Conservation (phyloP, 768 basidiomycete species). For the Agrocybe praecox region DNA sequence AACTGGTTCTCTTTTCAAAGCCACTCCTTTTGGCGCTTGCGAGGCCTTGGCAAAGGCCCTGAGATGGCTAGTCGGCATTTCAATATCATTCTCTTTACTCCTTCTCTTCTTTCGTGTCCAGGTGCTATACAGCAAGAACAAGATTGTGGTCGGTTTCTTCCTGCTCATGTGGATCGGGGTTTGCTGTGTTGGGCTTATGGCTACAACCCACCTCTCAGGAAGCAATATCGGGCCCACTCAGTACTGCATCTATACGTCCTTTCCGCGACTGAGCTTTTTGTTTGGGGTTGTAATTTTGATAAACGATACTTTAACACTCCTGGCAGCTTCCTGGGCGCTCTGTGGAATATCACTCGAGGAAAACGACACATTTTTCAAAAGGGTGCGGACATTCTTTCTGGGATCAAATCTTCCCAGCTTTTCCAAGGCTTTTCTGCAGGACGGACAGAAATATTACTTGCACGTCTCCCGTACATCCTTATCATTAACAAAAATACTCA, state of each 20-base stretch:
- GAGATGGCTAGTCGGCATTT: not conserved
- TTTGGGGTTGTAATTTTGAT: constrained; percentile 14
- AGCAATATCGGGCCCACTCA: constrained; percentile 18
- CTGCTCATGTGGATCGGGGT: constrained; percentile 27
- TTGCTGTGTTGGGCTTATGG: constrained; percentile 19
- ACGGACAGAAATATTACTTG: constrained; percentile 4
- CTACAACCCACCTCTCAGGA: constrained; percentile 16
- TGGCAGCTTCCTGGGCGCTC: constrained; percentile 25
- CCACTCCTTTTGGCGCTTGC: constrained; percentile 1
- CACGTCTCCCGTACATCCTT: not conserved
- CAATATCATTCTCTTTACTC: not conserved
- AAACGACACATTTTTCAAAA: not conserved
- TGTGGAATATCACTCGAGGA: not conserved
- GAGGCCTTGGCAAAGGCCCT: not conserved
- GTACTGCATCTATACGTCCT: constrained; percentile 20
- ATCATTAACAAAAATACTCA: not conserved
- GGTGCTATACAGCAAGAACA: constrained; percentile 15
- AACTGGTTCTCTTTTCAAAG: not conserved
- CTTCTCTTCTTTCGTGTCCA: not conserved
- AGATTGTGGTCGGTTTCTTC: constrained; percentile 20
- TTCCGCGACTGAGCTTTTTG: constrained; percentile 10
- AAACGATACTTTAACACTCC: constrained; percentile 27
- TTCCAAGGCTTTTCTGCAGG: not conserved
- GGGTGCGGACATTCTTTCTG: not conserved
- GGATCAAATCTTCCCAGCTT: constrained; percentile 1